phyloP scores from a whole-genome alignment of 2,329 filamentous ascomycete genomes.

The Botrytis aclada region DNA sequence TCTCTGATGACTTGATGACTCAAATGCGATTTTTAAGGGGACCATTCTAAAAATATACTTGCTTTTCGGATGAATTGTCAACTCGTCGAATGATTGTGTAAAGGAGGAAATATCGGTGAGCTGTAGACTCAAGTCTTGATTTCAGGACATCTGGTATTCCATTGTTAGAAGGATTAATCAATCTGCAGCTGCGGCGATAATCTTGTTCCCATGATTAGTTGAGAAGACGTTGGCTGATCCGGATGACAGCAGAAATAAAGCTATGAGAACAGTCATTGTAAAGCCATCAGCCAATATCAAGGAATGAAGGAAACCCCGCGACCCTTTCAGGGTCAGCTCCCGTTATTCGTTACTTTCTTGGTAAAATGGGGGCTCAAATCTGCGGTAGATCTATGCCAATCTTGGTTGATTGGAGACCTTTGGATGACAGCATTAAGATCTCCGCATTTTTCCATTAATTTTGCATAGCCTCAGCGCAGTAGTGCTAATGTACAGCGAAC shows the following conservation, averaged over 20 bases:
- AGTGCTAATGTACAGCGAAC: slow-evolving; percentile 4
- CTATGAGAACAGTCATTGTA: slow-evolving; percentile 8
- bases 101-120: background rate
- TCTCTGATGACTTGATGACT: slow-evolving; percentile 5
- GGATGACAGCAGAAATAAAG: slow-evolving; percentile 12
- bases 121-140: background rate
- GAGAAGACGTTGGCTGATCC: background rate
- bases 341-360: background rate
- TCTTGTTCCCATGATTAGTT: slow-evolving; percentile 5
- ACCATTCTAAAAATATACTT: slow-evolving; percentile 5
- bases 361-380: background rate
- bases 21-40: background rate
- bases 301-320: slow-evolving; percentile 15
- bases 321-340: slow-evolving; percentile 1
- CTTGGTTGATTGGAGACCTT: slow-evolving; percentile 4
- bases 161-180: slow-evolving; percentile 5
- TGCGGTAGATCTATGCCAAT: slow-evolving; percentile 15
- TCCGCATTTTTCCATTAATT: slow-evolving; percentile 3
- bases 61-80: background rate
- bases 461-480: slow-evolving; percentile 17
- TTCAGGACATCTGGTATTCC: background rate
- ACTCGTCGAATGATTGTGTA: background rate
- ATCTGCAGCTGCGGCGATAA: slow-evolving; percentile 10
- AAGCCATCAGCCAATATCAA: slow-evolving; percentile 9
- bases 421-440: slow-evolving; percentile 14